Evolutionary conservation across 306 rosid genomes (phyloP), one percentile per base, ranked within the genome.

Genomic region (Delonix regia): DNA sequence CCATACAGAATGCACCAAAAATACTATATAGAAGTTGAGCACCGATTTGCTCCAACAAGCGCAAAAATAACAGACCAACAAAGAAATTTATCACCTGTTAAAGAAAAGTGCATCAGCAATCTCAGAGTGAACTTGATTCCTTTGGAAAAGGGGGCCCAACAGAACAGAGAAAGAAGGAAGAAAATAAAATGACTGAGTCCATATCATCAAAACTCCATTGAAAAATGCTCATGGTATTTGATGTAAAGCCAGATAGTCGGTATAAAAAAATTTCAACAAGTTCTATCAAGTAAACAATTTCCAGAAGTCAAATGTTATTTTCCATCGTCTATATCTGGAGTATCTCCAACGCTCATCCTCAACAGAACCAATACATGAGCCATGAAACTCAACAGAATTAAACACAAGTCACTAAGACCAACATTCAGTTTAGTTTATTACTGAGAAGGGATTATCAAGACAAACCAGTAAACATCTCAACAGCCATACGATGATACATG

Each of bases 71-170:
- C 39, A 86, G 86, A 18, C 90, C 90, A 44, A 86, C 90, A 4
- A 88, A 82, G 85, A 88, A 88, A 79, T 88, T 88, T 64, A 88
- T 60, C 79, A 84, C 81, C 92, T 88, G 92, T 86, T 34, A 49
- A 47, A 62, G 22, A 36, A 60, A 36, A 71, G 66, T 27, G 57
- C 48, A 61, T 63, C 34, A 75, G 49, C 74, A 76, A 77, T 30
- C 33, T 66, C n/a, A 42, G 8, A 9, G 77, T 9, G 25, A 38
- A 53, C 51, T 22, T 15, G 39, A 11, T 61, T 51, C 69, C 68
- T 5, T 14, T 47, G 19, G 27, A 25, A 19, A 22, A 27, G 12
- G 21, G 19, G 71, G 69, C n/a, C n/a, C n/a, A n/a, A 75, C 19
- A 64, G 41, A 61, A 21, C 4, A 34, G 64, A 71, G 22, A 36